Conservation (phyloP, 2,329 filamentous ascomycete genomes). For the Pseudogymnoascus sp. region DNA sequence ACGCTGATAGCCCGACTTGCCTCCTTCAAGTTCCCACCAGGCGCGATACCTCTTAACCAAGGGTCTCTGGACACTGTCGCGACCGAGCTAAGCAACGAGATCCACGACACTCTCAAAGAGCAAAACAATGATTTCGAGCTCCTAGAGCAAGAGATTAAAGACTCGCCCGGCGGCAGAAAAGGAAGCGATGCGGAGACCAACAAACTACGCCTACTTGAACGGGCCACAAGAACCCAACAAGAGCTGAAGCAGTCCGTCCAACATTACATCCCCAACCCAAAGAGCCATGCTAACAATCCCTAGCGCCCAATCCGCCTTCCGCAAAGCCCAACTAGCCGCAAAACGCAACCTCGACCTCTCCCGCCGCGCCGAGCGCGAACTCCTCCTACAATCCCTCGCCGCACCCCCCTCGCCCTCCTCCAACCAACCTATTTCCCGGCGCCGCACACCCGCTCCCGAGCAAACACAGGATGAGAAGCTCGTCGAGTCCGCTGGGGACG, state of each 20-base stretch:
- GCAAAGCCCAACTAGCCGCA: constrained; percentile 71
- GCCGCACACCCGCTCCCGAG: constrained; percentile 28
- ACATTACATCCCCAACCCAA: not conserved
- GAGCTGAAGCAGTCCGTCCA: constrained; percentile 61
- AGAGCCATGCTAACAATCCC: not conserved
- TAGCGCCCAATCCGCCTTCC: constrained; percentile 59
- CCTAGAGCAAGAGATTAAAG: constrained; percentile 67
- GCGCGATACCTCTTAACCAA: constrained; percentile 42
- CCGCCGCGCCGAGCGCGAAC: constrained; percentile 65
- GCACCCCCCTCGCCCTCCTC: constrained; percentile 29
- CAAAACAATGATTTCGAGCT: constrained; percentile 79
- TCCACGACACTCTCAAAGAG: constrained; percentile 66
- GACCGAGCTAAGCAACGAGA: constrained; percentile 66
- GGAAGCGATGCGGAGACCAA: constrained; percentile 51
- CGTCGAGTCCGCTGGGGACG: constrained; percentile 68
- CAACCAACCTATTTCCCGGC: constrained; percentile 25
- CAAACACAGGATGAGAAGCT: constrained; percentile 57
- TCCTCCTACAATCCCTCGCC: constrained; percentile 60
- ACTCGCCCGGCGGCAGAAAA: constrained; percentile 45
- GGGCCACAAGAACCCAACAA: constrained; percentile 55
- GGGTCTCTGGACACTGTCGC: constrained; percentile 26
- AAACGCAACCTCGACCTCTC: constrained; percentile 66
- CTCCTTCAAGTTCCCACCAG: constrained; percentile 49
- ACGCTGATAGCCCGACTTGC: constrained; percentile 52
- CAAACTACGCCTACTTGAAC: constrained; percentile 56